A percentile compares a stretch with the other conserved stretches of the same genome.
These are phyloP conservation scores for Gracilaria vermiculophylla DNA, from an alignment of 23 red algal genomes.

Conservation along the genomic window DNA sequence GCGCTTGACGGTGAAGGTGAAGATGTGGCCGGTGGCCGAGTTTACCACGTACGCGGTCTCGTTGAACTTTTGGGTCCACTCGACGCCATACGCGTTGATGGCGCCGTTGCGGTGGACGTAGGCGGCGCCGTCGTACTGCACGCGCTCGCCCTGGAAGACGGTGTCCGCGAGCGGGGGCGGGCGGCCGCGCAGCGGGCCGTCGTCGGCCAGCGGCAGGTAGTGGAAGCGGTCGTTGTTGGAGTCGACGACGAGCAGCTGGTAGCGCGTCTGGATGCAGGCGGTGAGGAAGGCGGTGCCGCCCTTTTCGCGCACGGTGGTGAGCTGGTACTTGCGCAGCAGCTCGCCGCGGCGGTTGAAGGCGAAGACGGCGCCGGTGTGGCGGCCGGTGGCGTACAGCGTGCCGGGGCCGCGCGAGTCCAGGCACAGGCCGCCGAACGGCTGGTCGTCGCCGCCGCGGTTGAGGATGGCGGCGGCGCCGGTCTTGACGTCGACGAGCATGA, in stretches of 20 bases:
- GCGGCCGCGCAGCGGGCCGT: conserved; percentile 17
- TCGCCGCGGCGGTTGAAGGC: conserved; percentile 59
- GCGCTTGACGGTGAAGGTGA: conserved; percentile 1
- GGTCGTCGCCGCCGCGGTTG: conserved; percentile 61
- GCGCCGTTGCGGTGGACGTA: not conserved
- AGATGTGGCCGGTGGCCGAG: conserved; percentile 48
- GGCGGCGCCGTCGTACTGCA: conserved; percentile 15
- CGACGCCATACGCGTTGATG: conserved; percentile 43
- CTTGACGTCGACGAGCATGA: conserved; percentile 61
- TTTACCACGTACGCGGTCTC: conserved; percentile 43
- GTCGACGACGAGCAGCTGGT: conserved; percentile 52
- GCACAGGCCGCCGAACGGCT: conserved; percentile 56
- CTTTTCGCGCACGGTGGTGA: not conserved
- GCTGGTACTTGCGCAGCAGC: conserved; percentile 15
- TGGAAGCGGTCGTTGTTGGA: conserved; percentile 23
- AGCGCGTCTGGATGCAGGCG: conserved; percentile 52
- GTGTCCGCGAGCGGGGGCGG: not conserved
- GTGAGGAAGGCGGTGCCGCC: conserved; percentile 4
- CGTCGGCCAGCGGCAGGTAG: conserved; percentile 39
- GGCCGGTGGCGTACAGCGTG: conserved; percentile 59
- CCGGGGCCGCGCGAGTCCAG: conserved; percentile 32
- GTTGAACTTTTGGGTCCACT: conserved; percentile 64
- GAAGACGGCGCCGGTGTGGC: conserved; percentile 41
- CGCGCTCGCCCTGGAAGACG: conserved; percentile 11
- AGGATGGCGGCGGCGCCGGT: conserved; percentile 1